Evolutionary conservation across 2,329 filamentous ascomycete species (phyloP), one percentile per base, ranked within the genome.

Genomic region (Colletotrichum somersetense): DNA sequence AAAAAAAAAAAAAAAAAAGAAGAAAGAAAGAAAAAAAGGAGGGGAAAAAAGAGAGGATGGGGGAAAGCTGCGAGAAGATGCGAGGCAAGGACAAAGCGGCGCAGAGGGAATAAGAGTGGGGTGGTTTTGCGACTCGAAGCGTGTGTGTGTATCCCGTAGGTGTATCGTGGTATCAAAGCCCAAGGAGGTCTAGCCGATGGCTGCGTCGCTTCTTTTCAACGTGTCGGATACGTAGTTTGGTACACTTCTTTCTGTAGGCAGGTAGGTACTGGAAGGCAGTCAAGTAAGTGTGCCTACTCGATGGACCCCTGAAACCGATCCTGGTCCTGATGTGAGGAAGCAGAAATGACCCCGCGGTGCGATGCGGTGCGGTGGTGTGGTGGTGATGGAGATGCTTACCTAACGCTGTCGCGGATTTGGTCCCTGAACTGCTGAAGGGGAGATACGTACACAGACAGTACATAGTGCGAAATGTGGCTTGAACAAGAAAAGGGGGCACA

Each of bases 221-320:
- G 18, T n/a, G 44, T 46, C 4, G 3, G 30, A 30, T 38, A 38
- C 5, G 35, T 38, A 38, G 7, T 10, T 35, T 7, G 35, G 40
- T 42, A 20, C 1, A 20, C 16, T 18, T 7, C 7, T 16, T n/a
- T n/a, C n/a, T 26, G 26, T 20, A 18, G 42, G 42, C 18, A 44
- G 7, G 44, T n/a, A 46, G 44, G 44, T 46, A 44, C 42, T 3
- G 26, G 26, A 30, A 30, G 26, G 26, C 26, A 30, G 26, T 30
- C 26, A 30, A 30, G 26, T 30, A n/a, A n/a, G n/a, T n/a, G 26
- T 30, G 4, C 30, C 30, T 30, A 30, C 16, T 61, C n/a, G 20
- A 72, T 55, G 66, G 69, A 69, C 69, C 69, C 69, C 69, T 72
- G 69, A 72, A 69, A 69, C 66, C 40, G 30, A 44, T 48, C 58